Percentiles rank a stretch among this genome's conserved stretches.
phyloP scores from a whole-genome alignment of 371 early-diverging fungal genomes.

The Cokeromyces recurvatus region DNA sequence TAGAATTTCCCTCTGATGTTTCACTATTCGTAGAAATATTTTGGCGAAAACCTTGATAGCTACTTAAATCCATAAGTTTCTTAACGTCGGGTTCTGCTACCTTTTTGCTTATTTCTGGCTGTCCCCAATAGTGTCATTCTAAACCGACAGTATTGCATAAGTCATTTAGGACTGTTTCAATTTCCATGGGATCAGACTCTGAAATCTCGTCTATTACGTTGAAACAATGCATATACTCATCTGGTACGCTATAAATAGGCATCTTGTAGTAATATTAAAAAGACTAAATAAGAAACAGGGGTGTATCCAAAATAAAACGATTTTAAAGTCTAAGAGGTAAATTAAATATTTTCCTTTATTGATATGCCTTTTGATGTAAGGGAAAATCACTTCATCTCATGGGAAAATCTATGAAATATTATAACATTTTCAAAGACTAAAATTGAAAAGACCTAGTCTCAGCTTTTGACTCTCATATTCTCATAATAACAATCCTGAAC shows the following conservation, averaged over 20 bases:
- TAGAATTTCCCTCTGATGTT: constrained; percentile 4
- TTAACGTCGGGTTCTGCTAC: constrained; percentile 7
- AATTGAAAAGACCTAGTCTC: no score
- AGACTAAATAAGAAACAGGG: neutral
- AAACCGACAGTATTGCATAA: constrained; percentile 6
- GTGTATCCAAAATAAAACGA: no score
- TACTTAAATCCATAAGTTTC: constrained; percentile 9
- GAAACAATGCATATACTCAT: constrained; percentile 10
- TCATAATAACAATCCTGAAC: no score
- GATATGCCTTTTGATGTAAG: no score
- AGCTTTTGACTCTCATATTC: no score
- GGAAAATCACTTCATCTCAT: no score
- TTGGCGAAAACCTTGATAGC: constrained; percentile 7
- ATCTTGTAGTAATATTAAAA: constrained; percentile 1
- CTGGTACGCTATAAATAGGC: constrained; percentile 6
- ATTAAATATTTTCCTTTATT: no score
- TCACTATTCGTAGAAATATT: constrained; percentile 5
- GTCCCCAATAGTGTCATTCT: constrained; percentile 6
- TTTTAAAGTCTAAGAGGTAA: no score
- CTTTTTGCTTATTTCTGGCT: constrained; percentile 8
- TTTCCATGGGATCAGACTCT: constrained; percentile 5
- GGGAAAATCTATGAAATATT: no score
- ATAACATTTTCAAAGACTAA: no score
- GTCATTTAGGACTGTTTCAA: constrained; percentile 4
- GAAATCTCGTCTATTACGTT: constrained; percentile 10